Conservation (phyloP, 2,329 filamentous ascomycete genomes). For the Chrysoporthe puriensis region DNA sequence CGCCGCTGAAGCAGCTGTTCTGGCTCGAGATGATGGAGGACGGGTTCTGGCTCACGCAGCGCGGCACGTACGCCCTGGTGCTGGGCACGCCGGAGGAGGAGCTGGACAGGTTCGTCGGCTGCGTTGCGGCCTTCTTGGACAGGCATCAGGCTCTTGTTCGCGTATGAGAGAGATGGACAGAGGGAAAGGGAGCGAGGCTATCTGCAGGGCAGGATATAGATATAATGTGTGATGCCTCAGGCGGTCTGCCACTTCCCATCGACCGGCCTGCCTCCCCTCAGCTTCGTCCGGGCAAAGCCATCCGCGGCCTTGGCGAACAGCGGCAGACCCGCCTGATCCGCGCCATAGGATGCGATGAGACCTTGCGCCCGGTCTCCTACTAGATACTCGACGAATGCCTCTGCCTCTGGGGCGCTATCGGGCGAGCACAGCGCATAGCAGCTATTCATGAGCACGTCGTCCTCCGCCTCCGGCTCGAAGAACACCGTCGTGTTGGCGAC, state of each 20-base stretch:
- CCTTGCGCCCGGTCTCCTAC: constrained; percentile 6
- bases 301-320: constrained; percentile 14
- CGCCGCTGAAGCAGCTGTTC: constrained; percentile 34
- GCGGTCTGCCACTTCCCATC: not conserved
- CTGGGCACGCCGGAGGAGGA: constrained; percentile 33
- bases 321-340: constrained; percentile 7
- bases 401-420: not conserved
- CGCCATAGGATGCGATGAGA: constrained; percentile 12
- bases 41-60: constrained; percentile 34
- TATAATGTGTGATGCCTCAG: not conserved
- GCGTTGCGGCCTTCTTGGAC: constrained; percentile 24
- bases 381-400: constrained; percentile 20
- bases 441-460: constrained; percentile 24
- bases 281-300: constrained; percentile 9
- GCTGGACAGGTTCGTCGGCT: constrained; percentile 30
- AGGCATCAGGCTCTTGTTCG: constrained; percentile 9
- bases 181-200: not conserved
- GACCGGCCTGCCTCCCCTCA: constrained; percentile 8
- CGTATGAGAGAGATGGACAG: not conserved
- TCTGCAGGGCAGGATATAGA: not conserved
- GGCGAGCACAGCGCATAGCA: constrained; percentile 21
- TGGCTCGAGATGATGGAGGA: constrained; percentile 33
- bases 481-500: constrained; percentile 20
- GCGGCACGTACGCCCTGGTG: constrained; percentile 33
- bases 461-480: constrained; percentile 18